These are phyloP conservation scores for Rutstroemia sp. DNA, from an alignment of 2,329 filamentous ascomycete species.

Conservation along the genomic window DNA sequence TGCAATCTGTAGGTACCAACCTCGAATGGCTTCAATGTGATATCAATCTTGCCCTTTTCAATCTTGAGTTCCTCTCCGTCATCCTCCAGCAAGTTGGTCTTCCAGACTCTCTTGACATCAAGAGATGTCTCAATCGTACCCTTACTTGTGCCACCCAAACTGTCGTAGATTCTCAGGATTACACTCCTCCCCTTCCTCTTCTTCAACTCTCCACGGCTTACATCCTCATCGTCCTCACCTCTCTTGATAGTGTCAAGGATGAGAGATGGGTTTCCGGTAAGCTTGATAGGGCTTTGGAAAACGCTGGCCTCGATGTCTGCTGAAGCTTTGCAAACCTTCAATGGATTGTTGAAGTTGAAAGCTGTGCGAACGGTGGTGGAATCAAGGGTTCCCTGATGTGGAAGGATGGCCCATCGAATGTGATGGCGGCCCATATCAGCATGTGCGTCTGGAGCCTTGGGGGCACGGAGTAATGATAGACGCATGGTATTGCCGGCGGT, in stretches of 20 bases:
- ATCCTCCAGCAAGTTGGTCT: slow-evolving; percentile 85
- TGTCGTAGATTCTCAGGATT: slow-evolving; percentile 81
- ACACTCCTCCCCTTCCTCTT: slow-evolving; percentile 68
- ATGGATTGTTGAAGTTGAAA: slow-evolving; percentile 83
- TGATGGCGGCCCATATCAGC: slow-evolving; percentile 88
- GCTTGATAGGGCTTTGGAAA: slow-evolving; percentile 48
- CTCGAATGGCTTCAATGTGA: slow-evolving; percentile 73
- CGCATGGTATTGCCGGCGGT: slow-evolving; percentile 86
- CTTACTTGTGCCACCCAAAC: slow-evolving; percentile 71
- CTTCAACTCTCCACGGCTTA: slow-evolving; percentile 54
- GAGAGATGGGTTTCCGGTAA: slow-evolving; percentile 61
- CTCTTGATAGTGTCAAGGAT: slow-evolving; percentile 88
- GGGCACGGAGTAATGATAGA: slow-evolving; percentile 73
- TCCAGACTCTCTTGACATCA: slow-evolving; percentile 68
- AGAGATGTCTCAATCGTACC: slow-evolving; percentile 62
- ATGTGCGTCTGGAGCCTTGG: slow-evolving; percentile 87
- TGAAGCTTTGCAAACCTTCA: slow-evolving; percentile 44
- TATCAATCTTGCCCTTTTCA: slow-evolving; percentile 43
- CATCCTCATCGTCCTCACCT: slow-evolving; percentile 78
- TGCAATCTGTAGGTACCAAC: slow-evolving; percentile 72
- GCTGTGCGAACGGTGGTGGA: slow-evolving; percentile 72
- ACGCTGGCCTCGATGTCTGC: slow-evolving; percentile 37
- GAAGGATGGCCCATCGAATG: slow-evolving; percentile 86
- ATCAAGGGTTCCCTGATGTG: slow-evolving; percentile 67
- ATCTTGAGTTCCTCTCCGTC: slow-evolving; percentile 58